These are phyloP conservation scores for Steccherinum ochraceum DNA, from an alignment of 768 basidiomycete species.

Conservation along the genomic window DNA sequence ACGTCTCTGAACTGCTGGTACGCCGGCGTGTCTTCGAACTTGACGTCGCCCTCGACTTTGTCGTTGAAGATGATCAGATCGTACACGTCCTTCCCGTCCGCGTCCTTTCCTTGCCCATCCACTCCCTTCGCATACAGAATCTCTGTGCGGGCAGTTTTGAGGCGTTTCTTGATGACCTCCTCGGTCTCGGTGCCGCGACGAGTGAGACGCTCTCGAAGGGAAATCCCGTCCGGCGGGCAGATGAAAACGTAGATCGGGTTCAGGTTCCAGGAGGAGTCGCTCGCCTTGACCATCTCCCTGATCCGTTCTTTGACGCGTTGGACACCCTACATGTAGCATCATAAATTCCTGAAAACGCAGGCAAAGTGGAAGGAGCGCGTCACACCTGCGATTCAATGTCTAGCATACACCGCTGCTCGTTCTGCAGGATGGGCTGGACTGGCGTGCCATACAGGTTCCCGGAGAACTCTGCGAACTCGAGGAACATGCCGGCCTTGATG, in stretches of 20 bases:
- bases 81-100: conserved; percentile 65
- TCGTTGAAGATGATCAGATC: conserved; percentile 90
- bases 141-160: conserved; percentile 74
- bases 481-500: conserved; percentile 68
- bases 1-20: conserved; percentile 72
- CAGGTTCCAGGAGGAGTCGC: conserved; percentile 62
- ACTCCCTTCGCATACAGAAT: conserved; percentile 79
- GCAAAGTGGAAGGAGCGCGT: conserved; percentile 9
- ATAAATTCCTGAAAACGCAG: conserved; percentile 13
- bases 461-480: conserved; percentile 93
- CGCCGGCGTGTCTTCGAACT: too few relatives aligned
- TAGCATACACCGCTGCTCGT: conserved; percentile 80
- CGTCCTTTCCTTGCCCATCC: too few relatives aligned
- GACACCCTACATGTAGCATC: conserved; percentile 60
- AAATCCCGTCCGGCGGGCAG: conserved; percentile 76
- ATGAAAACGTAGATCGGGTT: conserved; percentile 90
- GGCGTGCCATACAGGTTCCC: conserved; percentile 93
- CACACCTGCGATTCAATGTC: conserved; percentile 94
- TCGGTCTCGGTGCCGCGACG: conserved; percentile 83
- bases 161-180: conserved; percentile 62
- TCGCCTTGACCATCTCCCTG: too few relatives aligned
- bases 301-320: conserved; percentile 84
- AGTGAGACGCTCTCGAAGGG: conserved; percentile 63
- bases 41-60: conserved; percentile 73
- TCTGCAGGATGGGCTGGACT: conserved; percentile 57